phyloP scores from a whole-genome alignment of 2,329 filamentous ascomycete genomes.

The Talaromyces amestolkiae region DNA sequence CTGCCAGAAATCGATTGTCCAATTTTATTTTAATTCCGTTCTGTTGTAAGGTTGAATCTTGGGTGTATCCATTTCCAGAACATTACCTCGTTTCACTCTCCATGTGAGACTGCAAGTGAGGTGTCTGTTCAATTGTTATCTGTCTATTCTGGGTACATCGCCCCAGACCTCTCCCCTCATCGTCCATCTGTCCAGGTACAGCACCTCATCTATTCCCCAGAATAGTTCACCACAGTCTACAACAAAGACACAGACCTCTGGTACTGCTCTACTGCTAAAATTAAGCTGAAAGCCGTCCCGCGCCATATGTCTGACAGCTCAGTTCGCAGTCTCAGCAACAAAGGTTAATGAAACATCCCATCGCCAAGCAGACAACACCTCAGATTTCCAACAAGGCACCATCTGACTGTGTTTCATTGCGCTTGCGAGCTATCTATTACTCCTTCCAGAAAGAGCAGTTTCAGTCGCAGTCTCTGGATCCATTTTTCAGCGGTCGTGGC shows the following conservation, averaged over 20 bases:
- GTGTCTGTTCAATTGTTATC: background rate
- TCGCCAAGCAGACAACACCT: conserved; percentile 1
- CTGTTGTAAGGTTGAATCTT: background rate
- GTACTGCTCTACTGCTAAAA: conserved; percentile 5
- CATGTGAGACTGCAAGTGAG: conserved; percentile 1
- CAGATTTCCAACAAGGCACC: conserved; percentile 6
- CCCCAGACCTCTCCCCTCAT: background rate
- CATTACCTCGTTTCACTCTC: background rate
- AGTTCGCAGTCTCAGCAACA: conserved; percentile 12
- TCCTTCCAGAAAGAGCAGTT: background rate
- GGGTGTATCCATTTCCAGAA: background rate
- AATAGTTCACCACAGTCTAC: background rate
- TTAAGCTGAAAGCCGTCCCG: conserved; percentile 16
- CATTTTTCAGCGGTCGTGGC: background rate
- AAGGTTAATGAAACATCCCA: conserved; percentile 13
- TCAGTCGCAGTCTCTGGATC: background rate
- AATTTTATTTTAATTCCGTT: background rate
- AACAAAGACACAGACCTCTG: background rate
- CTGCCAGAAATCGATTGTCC: background rate
- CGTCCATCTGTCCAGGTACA: background rate
- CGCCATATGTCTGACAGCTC: background rate
- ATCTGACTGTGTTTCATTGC: background rate
- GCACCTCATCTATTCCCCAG: background rate
- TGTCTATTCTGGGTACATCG: background rate
- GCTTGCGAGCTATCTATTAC: background rate